Evolutionary conservation across 2,329 filamentous ascomycete species (phyloP), one percentile per base, ranked within the genome.

Genomic region (Penicillium paneum): DNA sequence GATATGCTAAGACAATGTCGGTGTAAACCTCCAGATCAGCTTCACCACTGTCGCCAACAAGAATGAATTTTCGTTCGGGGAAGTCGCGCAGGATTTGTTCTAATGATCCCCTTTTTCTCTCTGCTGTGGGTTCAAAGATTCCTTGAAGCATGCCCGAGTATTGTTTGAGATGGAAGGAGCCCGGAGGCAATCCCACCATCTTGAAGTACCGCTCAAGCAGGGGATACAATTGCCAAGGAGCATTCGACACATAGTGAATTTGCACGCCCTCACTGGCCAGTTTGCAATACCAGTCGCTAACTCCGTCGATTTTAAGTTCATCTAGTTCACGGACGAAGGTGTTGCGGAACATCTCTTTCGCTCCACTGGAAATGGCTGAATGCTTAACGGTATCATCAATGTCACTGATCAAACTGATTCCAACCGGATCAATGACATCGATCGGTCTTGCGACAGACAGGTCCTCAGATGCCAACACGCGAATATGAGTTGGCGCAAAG

Each of bases 201-300:
- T 86, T 85, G 71, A 97, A 96, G 70, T 89, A 99, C 49, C 84
- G 90, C 5, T 90, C 88, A 11, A 99, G 78, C 2, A 97, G 85
- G 0, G 94, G 94, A 65, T 90, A 99, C 7, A 99, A 81, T 71
- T 99, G 95, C 95, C 95, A 99, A 0, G 94, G 94, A 47, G 93
- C 96, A 73, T 99, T 99, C n/a, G 94, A 99, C 61, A 96, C 95
- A 71, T 99, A 99, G 70, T 99, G 95, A 49, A 99, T 82, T 64
- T 86, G 84, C 24, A 97, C 93, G 17, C 92, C 91, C 76, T 93
- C 84, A 19, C 85, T 79, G 36, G 88, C 82, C 74, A 99, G 81
- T 19, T 80, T 80, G 34, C 79, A 84, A 69, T 97, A 99, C 93
- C 94, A 97, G 58, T 95, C 90, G 54, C 80, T 83, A 19, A 97